Base-by-base conservation (phyloP, 768 basidiomycete genomes). In the Cyathus striatus region DNA sequence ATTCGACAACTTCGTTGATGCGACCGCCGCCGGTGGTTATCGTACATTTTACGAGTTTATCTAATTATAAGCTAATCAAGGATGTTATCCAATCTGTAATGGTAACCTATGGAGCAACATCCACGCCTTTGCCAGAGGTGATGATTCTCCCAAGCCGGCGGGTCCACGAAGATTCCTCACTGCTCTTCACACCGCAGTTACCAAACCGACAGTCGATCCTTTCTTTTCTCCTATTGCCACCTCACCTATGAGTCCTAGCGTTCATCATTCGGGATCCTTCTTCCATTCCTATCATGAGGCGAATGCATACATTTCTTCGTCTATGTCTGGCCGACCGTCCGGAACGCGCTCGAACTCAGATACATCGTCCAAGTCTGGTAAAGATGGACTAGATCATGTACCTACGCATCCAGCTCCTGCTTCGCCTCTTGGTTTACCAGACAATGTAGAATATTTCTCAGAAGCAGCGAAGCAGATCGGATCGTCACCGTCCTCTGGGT, bases 91-190 rank as follows among this genome's bases (percentile, higher is more conserved):
- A 93, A 50, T 79, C 78, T 14, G 68, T 83, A 16, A 66, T 86
- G 48, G 59, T 60, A 27, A 70, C 72, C 1, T 76, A 75, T 41
- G 53, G 64, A 17, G 61, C 66, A 25, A 64, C 75, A 9, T 46
- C 68, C 54, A 57, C 66, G 18, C 68, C 73, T 13, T 60, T 86
- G 9, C 85, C 96, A 1, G 96, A 99, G 53, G 80, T 99, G 22
- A 89, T 98, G 76, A 90, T 99, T 51, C 85, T 98, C 27, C 94
- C 17, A 99, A 98, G 64, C 95, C 95, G 7, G 94, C 89, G 14
- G 95, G 96, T 4, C 96, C 96, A 5, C 81, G 95, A 27, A 81
- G 95, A 6, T 84, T 97, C 52, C 69, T 99, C 51, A 94, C 93
- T 17, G 87, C 93, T 20, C 69, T 99, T 14, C 87, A 95, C 58